These are phyloP conservation scores for Leucocoprinus leucothites DNA, from an alignment of 768 basidiomycete genomes.

Conservation along the genomic window DNA sequence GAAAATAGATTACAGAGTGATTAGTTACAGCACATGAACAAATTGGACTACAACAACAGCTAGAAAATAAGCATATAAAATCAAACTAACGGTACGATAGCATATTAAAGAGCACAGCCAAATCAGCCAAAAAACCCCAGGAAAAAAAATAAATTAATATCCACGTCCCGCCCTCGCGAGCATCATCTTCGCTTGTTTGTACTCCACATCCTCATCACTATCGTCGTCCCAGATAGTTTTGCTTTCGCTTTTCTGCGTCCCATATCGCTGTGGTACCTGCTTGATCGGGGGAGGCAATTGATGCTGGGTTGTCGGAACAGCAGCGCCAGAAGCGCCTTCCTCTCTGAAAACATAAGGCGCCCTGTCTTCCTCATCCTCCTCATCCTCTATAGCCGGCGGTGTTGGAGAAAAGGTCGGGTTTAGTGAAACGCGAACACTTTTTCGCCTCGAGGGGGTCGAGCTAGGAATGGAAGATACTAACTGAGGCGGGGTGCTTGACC, in stretches of 20 bases:
- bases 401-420: slow-evolving; percentile 74
- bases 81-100: background rate
- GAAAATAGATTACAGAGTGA: background rate
- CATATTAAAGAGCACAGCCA: too few species aligned
- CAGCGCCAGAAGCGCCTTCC: background rate
- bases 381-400: slow-evolving; percentile 62
- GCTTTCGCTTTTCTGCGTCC: background rate
- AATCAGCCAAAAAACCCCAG: background rate
- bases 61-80: background rate
- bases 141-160: slow-evolving; percentile 2
- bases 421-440: slow-evolving; percentile 78
- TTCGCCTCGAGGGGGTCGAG: slow-evolving; percentile 36
- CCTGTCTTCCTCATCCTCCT: slow-evolving; percentile 31
- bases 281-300: background rate
- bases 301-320: background rate
- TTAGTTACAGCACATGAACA: background rate
- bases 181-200: slow-evolving; percentile 52
- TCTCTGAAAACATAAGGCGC: slow-evolving; percentile 19
- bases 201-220: slow-evolving; percentile 72
- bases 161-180: slow-evolving; percentile 34
- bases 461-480: background rate
- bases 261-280: background rate
- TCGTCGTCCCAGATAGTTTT: slow-evolving; percentile 62
- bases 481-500: background rate
- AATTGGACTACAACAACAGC: background rate